Evolutionary conservation across 306 rosid species (phyloP), one percentile per base, ranked within the genome.

Genomic region (Psophocarpus tetragonolobus): DNA sequence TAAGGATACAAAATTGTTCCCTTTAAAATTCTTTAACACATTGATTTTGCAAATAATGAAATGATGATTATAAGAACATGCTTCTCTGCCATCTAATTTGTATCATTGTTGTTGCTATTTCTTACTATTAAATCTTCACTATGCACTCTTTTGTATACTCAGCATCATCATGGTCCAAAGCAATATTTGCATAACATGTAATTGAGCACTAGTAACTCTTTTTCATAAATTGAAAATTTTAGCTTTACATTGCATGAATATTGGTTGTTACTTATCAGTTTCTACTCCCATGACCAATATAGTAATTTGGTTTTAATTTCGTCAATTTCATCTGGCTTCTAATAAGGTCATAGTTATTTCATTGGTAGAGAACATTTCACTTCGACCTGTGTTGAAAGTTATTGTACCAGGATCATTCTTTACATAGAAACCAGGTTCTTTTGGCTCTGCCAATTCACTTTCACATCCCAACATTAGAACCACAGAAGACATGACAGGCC

Each of bases 351-450:
- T 56, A 3, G 77, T 78, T 30, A 71, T 4, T 51, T 70, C 63
- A 36, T 36, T 27, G 17, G 81, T 78, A 38, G 81, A 18, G 47
- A 61, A 73, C 3, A 71, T 13, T 36, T 87, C 87, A 8, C 61
- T 86, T 42, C 1, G 72, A 56, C 35, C 17, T 8, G 83, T 44
- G n/a, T 44, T 20, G 12, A 72, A 73, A 14, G n/a, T 3, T 27
- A 27, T 57, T 8, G 4, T 62, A 13, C 26, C 30, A 3, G 42
- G 53, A 78, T 67, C 67, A 7, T 73, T 73, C 24, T 36, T 36
- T 2, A 77, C 2, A 35, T n/a, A 76, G 69, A 81, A 90, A 60
- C 87, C 89, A 33, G 93, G 93, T 36, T 85, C 65, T 61, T 87
- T 82, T 0, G 96, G 96, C 32, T 75, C 68, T 0, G 73, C 66